These are phyloP conservation scores for Ganoderma resinaceum DNA, from an alignment of 1,284 basidiomycete species.

Conservation along the genomic window DNA sequence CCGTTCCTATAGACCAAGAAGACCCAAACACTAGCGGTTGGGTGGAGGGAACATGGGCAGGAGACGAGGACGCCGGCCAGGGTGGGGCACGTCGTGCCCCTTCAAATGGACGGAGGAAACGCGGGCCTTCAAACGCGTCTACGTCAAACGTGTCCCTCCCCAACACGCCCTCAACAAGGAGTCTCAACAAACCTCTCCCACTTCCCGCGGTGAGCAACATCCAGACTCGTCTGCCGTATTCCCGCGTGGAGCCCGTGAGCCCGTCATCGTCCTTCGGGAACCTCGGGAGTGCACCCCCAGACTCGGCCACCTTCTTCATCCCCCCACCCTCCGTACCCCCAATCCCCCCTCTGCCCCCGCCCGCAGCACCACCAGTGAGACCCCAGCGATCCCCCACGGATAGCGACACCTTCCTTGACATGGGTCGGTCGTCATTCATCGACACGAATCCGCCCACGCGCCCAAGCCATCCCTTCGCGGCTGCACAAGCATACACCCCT, in stretches of 20 bases:
- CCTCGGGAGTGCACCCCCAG: conserved; percentile 24
- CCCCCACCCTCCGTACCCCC: conserved; percentile 2
- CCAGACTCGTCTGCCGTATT: conserved; percentile 17
- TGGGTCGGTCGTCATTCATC: conserved; percentile 11
- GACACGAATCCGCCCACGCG: conserved; percentile 15
- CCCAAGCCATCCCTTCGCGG: conserved; percentile 26
- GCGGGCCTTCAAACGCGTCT: conserved; percentile 13
- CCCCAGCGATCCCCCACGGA: not conserved
- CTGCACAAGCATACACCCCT: conserved; percentile 18
- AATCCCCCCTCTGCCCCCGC: not conserved
- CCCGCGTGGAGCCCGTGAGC: conserved; percentile 17
- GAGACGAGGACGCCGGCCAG: conserved; percentile 12
- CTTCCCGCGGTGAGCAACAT: conserved; percentile 16
- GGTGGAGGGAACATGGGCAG: conserved; percentile 31
- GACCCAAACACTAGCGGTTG: conserved; percentile 32
- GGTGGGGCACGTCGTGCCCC: conserved; percentile 8
- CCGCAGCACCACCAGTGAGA: not conserved
- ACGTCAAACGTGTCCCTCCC: not conserved
- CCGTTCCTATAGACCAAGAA: conserved; percentile 25
- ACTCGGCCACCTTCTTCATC: conserved; percentile 26
- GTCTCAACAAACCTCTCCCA: conserved; percentile 13
- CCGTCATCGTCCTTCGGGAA: conserved; percentile 29
- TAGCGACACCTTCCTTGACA: conserved; percentile 22
- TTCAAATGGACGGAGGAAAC: conserved; percentile 22
- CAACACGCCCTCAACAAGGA: not conserved